Conservation (phyloP, 164 flowering plant genomes). For the Vitis cinerea region DNA sequence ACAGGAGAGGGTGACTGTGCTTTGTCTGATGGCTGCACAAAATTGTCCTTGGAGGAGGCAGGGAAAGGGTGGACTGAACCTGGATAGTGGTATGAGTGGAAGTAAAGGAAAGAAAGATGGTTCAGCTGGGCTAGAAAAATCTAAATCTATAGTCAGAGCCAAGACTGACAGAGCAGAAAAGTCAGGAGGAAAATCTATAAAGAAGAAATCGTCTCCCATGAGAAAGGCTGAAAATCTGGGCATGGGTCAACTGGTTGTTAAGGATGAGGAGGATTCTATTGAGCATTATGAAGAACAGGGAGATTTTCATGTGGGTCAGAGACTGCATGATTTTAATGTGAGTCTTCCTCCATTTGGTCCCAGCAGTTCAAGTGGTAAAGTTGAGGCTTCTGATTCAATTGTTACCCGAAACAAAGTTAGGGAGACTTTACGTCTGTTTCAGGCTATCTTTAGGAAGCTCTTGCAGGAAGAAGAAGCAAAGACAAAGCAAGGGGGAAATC, state of each 20-base stretch:
- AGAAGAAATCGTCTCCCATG: slow-evolving; percentile 7
- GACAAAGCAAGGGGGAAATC: slow-evolving; percentile 13
- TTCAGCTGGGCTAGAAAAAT: background rate
- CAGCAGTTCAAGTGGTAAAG: slow-evolving; percentile 15
- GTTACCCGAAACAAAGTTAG: slow-evolving; percentile 54
- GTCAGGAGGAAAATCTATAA: slow-evolving; percentile 8
- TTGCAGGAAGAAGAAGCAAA: slow-evolving; percentile 68
- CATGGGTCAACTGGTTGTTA: slow-evolving; percentile 9
- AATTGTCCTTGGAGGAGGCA: slow-evolving; percentile 53
- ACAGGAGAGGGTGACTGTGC: slow-evolving; percentile 32
- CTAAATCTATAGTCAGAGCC: slow-evolving; percentile 3
- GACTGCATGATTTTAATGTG: slow-evolving; percentile 16
- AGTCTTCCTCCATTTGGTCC: slow-evolving; percentile 40
- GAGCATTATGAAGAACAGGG: slow-evolving; percentile 18
- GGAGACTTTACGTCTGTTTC: slow-evolving; percentile 73
- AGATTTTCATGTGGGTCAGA: slow-evolving; percentile 11
- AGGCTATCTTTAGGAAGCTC: slow-evolving; percentile 57
- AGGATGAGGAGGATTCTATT: slow-evolving; percentile 16
- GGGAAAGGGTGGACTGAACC: slow-evolving; percentile 21
- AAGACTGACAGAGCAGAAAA: slow-evolving; percentile 5
- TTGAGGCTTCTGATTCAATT: slow-evolving; percentile 13
- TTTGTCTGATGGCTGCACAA: slow-evolving; percentile 48
- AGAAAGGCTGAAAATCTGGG: slow-evolving; percentile 8
- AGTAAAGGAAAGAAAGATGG: slow-evolving; percentile 26
- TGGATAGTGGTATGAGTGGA: slow-evolving; percentile 8